A percentile compares a stretch with the other conserved stretches of the same genome.
Evolutionary conservation across 352 stramenopile species (phyloP).

Genomic region (Globisporangium mamillatum): DNA sequence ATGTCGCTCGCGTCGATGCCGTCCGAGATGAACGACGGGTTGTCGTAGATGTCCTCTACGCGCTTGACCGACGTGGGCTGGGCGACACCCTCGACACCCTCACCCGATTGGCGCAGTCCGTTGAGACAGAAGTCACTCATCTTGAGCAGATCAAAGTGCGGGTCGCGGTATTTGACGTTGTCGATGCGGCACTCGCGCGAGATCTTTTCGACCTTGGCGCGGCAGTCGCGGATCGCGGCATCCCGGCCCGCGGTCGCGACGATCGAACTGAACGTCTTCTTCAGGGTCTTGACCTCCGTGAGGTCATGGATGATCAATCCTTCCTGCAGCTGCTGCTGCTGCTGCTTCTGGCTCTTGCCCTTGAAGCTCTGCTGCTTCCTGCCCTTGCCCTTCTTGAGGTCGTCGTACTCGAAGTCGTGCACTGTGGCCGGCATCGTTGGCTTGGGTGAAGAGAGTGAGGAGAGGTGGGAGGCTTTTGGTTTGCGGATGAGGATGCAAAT

Average conservation of each 20-base stretch:
- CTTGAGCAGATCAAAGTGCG: slow-evolving; percentile 28
- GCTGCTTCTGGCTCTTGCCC: not conserved
- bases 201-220: slow-evolving; percentile 31
- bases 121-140: slow-evolving; percentile 23
- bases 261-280: slow-evolving; percentile 8
- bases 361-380: not conserved
- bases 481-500: not conserved
- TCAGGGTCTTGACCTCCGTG: slow-evolving; percentile 4
- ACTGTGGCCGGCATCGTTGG: not conserved
- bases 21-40: slow-evolving; percentile 41
- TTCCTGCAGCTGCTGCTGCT: not conserved
- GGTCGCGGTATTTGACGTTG: slow-evolving; percentile 42
- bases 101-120: slow-evolving; percentile 15
- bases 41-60: slow-evolving; percentile 34
- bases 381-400: not conserved
- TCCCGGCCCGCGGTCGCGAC: not conserved
- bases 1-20: slow-evolving; percentile 58
- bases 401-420: not conserved
- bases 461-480: not conserved
- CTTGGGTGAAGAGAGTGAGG: not conserved
- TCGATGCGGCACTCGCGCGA: slow-evolving; percentile 31
- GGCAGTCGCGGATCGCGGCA: slow-evolving; percentile 16
- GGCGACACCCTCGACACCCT: slow-evolving; percentile 16
- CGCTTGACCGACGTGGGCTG: slow-evolving; percentile 19
- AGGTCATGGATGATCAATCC: slow-evolving; percentile 9